Percentiles rank a stretch among this genome's conserved stretches.
Evolutionary conservation across 2,329 filamentous ascomycete species (phyloP).

Genomic region (Aspergillus sp.): DNA sequence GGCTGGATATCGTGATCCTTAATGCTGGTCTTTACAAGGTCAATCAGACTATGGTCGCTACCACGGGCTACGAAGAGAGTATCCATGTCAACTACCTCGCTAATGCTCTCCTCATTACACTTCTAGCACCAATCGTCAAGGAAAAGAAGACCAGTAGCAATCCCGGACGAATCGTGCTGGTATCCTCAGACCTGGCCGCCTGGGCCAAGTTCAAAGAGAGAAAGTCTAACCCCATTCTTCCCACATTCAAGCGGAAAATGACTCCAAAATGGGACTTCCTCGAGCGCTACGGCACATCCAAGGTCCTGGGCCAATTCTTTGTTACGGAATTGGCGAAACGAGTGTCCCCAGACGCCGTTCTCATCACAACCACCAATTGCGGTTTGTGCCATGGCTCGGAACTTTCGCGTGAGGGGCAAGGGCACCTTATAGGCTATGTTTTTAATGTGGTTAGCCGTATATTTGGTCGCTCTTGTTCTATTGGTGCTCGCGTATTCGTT

Average conservation of each 20-base stretch:
- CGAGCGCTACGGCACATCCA: conserved; percentile 9
- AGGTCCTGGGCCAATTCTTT: conserved; percentile 11
- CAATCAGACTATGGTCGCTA: conserved; percentile 3
- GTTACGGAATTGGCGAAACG: conserved; percentile 1
- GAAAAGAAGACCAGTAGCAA: conserved; percentile 2
- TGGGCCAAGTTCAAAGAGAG: conserved; percentile 6
- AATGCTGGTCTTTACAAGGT: conserved; percentile 37
- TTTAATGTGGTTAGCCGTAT: background rate
- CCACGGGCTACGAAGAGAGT: conserved; percentile 16
- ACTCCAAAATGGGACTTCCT: background rate
- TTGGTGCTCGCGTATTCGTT: conserved; percentile 4
- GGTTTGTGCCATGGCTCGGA: conserved; percentile 4
- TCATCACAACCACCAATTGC: conserved; percentile 2
- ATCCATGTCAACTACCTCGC: conserved; percentile 35
- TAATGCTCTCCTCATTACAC: conserved; percentile 15
- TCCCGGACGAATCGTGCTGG: background rate
- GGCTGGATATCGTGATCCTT: conserved; percentile 41
- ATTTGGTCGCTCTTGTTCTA: background rate
- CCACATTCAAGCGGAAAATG: conserved; percentile 5
- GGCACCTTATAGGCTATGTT: background rate
- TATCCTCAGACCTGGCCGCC: background rate
- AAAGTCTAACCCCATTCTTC: conserved; percentile 3
- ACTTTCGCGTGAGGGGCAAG: conserved; percentile 3
- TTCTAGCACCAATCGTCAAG: conserved; percentile 15
- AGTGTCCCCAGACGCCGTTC: conserved; percentile 2